Evolutionary conservation across 108 stramenopile genomes (phyloP).

Genomic region (Fragilaria crotonensis): DNA sequence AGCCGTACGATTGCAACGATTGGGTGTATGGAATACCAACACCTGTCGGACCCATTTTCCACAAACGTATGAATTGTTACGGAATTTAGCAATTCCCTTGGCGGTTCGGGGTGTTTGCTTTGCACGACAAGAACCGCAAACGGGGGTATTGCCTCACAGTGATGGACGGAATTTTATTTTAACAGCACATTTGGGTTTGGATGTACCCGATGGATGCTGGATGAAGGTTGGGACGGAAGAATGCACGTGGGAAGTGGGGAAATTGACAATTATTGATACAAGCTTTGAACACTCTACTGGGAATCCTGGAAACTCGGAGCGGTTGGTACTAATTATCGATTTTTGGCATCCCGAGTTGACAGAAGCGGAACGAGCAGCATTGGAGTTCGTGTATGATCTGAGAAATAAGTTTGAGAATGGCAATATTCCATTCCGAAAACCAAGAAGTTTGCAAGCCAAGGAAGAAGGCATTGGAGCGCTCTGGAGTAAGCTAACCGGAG

Average conservation of each 20-base stretch:
- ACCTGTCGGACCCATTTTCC: conserved; percentile 85
- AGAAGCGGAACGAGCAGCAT: conserved; percentile 59
- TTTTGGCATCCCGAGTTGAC: conserved; percentile 94
- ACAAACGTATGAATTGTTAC: conserved; percentile 68
- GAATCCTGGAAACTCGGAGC: conserved; percentile 72
- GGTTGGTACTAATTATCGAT: conserved; percentile 90
- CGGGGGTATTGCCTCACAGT: conserved; percentile 80
- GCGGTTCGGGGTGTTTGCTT: conserved; percentile 94
- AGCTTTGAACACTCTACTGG: conserved; percentile 87
- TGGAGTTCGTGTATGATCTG: conserved; percentile 79
- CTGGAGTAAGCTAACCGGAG: conserved; percentile 50
- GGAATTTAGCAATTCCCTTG: conserved; percentile 73
- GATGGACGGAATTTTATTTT: conserved; percentile 93
- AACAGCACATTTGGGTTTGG: conserved; percentile 83
- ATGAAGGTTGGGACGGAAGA: conserved; percentile 71
- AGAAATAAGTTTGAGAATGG: conserved; percentile 84
- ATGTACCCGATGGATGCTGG: conserved; percentile 70
- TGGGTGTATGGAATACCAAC: conserved; percentile 86
- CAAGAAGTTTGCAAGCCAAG: conserved; percentile 25
- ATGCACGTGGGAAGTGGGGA: conserved; percentile 62
- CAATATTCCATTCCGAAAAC: conserved; percentile 68
- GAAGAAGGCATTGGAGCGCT: conserved; percentile 45
- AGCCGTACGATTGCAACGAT: conserved; percentile 80
- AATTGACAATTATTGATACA: conserved; percentile 81
- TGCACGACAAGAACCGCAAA: conserved; percentile 77